Conservation (phyloP, 768 basidiomycete species). For the Tricholoma matsutake region DNA sequence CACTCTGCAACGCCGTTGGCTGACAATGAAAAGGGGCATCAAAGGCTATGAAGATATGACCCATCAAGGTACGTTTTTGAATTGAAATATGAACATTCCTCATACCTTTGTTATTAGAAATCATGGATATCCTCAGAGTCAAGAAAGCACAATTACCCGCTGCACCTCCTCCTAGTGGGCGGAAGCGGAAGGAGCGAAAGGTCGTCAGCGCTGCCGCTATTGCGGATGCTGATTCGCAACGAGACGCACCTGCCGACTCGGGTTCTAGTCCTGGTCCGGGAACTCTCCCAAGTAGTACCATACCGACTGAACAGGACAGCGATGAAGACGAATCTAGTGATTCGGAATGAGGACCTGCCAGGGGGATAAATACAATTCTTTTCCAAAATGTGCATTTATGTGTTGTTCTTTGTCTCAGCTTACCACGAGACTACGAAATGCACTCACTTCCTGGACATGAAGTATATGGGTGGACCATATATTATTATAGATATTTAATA, state of each 20-base stretch:
- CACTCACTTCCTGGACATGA: neutral
- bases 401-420: neutral
- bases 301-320: constrained; percentile 9
- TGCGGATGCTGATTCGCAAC: constrained; percentile 27
- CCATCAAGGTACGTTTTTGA: constrained; percentile 53
- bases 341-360: constrained; percentile 5
- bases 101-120: constrained; percentile 43
- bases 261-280: constrained; percentile 33
- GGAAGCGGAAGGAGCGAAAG: constrained; percentile 45
- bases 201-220: constrained; percentile 51
- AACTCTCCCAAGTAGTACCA: constrained; percentile 12
- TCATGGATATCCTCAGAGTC: constrained; percentile 74
- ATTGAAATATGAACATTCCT: neutral
- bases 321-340: constrained; percentile 15
- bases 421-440: neutral
- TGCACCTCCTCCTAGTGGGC: constrained; percentile 19
- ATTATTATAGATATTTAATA: too few species aligned
- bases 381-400: neutral
- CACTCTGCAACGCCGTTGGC: constrained; percentile 74
- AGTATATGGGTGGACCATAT: neutral
- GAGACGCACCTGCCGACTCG: constrained; percentile 14
- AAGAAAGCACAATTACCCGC: constrained; percentile 64
- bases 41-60: constrained; percentile 81
- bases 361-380: neutral
- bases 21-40: constrained; percentile 73